These are phyloP conservation scores for Hortaea werneckii DNA, from an alignment of 2,329 filamentous ascomycete genomes.

Conservation along the genomic window DNA sequence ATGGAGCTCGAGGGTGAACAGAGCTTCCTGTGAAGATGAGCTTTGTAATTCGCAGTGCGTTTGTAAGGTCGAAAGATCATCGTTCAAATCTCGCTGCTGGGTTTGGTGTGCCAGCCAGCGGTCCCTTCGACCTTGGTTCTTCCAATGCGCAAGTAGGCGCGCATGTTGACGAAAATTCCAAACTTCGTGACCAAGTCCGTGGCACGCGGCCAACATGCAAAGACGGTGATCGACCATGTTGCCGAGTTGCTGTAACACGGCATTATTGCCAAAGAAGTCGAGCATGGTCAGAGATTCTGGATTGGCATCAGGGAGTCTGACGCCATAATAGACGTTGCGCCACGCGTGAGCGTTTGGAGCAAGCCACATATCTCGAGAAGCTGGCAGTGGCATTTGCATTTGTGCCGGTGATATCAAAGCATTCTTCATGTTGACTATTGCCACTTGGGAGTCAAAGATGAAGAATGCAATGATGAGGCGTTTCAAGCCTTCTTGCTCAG, in stretches of 20 bases:
- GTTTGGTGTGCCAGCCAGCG: conserved; percentile 16
- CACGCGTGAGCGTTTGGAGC: conserved; percentile 53
- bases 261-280: conserved; percentile 27
- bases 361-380: conserved; percentile 51
- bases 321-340: conserved; percentile 46
- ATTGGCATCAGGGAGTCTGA: conserved; percentile 15
- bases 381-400: conserved; percentile 54
- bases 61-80: conserved; percentile 11
- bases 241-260: conserved; percentile 25
- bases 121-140: conserved; percentile 12
- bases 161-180: conserved; percentile 49
- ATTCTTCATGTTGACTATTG: conserved; percentile 53
- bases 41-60: conserved; percentile 13
- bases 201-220: conserved; percentile 52
- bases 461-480: conserved; percentile 56
- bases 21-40: conserved; percentile 17
- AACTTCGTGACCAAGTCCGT: conserved; percentile 42
- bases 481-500: conserved; percentile 54
- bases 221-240: conserved; percentile 43
- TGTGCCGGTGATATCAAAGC: conserved; percentile 58
- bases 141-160: conserved; percentile 18
- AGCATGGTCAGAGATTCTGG: conserved; percentile 38
- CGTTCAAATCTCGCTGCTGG: conserved; percentile 12
- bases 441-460: conserved; percentile 53
- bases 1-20: conserved; percentile 38